Conservation (phyloP, 352 stramenopile species). For the Phytophthora sp. region DNA sequence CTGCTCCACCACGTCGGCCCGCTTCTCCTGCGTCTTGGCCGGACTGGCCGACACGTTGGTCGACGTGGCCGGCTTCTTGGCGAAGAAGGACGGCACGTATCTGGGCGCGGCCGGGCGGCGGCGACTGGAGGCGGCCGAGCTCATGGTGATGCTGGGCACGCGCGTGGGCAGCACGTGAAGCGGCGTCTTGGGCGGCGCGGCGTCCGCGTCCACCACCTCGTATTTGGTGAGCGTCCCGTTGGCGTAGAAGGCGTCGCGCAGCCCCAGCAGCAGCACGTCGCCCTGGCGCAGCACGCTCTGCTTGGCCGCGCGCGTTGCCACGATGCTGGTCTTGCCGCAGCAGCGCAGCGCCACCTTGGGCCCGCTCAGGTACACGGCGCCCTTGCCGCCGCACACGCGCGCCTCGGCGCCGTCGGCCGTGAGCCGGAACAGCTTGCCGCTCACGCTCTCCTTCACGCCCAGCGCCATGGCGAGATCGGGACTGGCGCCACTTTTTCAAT, state of each 20-base stretch:
- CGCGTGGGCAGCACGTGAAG: conserved; percentile 41
- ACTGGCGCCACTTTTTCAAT: conserved; percentile 18
- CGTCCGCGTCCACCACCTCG: conserved; percentile 68
- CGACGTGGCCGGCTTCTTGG: not conserved
- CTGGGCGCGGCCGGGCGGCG: not conserved
- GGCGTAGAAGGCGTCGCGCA: conserved; percentile 79
- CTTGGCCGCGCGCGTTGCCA: conserved; percentile 73
- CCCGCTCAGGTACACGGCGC: conserved; percentile 70
- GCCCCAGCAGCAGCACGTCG: conserved; percentile 70
- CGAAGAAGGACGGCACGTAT: conserved; percentile 54
- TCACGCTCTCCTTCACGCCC: conserved; percentile 79
- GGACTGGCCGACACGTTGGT: no score
- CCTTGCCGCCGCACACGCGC: conserved; percentile 72
- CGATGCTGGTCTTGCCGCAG: conserved; percentile 76
- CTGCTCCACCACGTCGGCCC: not conserved
- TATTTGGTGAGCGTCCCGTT: conserved; percentile 89
- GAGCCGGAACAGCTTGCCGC: conserved; percentile 56
- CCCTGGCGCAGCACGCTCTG: conserved; percentile 78
- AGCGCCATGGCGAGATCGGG: conserved; percentile 34
- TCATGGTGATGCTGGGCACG: conserved; percentile 38
- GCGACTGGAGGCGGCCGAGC: conserved; percentile 30
- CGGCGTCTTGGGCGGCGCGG: conserved; percentile 13
- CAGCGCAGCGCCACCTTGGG: conserved; percentile 75
- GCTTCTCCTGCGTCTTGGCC: conserved; percentile 1
- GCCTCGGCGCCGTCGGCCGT: conserved; percentile 53